Evolutionary conservation across 2,329 filamentous ascomycete species (phyloP).

Genomic region (Seiridium cupressi): DNA sequence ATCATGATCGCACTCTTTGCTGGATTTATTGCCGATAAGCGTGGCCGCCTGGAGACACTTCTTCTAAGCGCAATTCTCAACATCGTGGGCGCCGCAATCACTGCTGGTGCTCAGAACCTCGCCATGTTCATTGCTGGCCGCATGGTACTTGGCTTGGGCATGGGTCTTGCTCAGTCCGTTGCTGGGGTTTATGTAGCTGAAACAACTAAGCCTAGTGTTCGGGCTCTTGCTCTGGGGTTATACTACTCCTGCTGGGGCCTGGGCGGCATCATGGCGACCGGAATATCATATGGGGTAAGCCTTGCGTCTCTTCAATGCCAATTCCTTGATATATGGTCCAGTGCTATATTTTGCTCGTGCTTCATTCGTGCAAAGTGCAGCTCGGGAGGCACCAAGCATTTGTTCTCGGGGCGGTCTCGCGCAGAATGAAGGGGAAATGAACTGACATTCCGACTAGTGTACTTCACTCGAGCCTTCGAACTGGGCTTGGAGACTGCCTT

Average conservation of each 20-base stretch:
- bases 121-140: constrained; percentile 25
- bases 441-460: too few species aligned
- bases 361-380: constrained; percentile 28
- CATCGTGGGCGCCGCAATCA: constrained; percentile 19
- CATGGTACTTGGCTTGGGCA: constrained; percentile 22
- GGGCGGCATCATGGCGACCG: neutral
- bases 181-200: constrained; percentile 1
- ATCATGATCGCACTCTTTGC: constrained; percentile 16
- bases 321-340: neutral
- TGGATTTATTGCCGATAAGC: constrained; percentile 20
- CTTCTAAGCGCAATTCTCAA: constrained; percentile 15
- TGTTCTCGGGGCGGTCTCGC: constrained; percentile 30
- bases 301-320: neutral
- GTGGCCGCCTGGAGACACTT: constrained; percentile 22
- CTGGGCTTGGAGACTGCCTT: constrained; percentile 7
- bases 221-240: constrained; percentile 1
- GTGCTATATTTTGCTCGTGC: constrained; percentile 11
- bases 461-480: constrained; percentile 30
- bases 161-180: constrained; percentile 5
- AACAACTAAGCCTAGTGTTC: constrained; percentile 4
- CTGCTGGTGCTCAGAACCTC: constrained; percentile 19
- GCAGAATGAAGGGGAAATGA: too few species aligned
- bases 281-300: neutral
- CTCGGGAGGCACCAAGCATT: constrained; percentile 21
- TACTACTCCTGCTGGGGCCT: neutral